These are phyloP conservation scores for Saccharomycopsis javanensis DNA, from an alignment of 805 yeast species.

Conservation along the genomic window DNA sequence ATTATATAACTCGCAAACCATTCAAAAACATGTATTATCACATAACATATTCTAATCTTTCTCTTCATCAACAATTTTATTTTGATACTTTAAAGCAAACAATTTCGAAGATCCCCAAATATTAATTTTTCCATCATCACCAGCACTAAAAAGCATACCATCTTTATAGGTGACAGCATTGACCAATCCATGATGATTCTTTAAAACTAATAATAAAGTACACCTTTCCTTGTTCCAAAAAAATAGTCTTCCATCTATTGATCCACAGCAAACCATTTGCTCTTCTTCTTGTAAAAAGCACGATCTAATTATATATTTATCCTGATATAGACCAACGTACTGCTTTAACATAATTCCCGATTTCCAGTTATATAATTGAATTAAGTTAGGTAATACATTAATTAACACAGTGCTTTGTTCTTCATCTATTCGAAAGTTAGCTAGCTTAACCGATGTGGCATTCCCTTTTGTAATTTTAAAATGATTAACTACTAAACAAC, in stretches of 20 bases:
- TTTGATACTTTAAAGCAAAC: not conserved
- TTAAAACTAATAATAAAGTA: constrained; percentile 47
- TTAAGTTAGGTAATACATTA: constrained; percentile 62
- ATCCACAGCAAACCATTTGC: constrained; percentile 65
- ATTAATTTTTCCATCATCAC: constrained; percentile 67
- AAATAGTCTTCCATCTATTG: constrained; percentile 70
- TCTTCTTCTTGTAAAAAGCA: constrained; percentile 49
- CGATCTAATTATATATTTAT: constrained; percentile 60
- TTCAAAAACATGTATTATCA: too few relatives aligned
- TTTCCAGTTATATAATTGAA: constrained; percentile 72
- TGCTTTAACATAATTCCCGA: constrained; percentile 49
- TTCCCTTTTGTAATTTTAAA: not conserved
- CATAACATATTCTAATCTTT: not conserved
- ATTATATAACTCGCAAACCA: too few relatives aligned
- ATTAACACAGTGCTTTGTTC: constrained; percentile 33
- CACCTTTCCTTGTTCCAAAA: constrained; percentile 73
- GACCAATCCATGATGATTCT: constrained; percentile 58
- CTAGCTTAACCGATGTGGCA: constrained; percentile 23
- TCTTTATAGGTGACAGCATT: constrained; percentile 76
- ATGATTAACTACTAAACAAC: not conserved
- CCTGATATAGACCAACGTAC: constrained; percentile 64
- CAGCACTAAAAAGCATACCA: constrained; percentile 65
- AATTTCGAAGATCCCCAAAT: constrained; percentile 43
- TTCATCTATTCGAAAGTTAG: not conserved
- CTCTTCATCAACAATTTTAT: not conserved